Conservation (phyloP, 768 basidiomycete genomes). For the Leucocoprinus birnbaumii region DNA sequence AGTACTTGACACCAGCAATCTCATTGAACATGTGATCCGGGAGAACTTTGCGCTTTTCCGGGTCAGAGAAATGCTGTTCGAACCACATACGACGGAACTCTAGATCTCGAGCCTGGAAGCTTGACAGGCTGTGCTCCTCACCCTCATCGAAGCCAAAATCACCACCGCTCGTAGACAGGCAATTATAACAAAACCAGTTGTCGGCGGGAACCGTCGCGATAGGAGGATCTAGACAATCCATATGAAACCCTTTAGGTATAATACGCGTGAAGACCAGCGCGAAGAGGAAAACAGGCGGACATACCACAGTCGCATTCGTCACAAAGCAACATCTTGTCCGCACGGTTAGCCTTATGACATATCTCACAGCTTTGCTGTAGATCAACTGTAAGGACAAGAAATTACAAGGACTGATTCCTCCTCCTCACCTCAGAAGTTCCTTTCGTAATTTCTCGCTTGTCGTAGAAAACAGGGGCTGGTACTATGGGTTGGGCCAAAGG, state of each 20-base stretch:
- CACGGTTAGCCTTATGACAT: slow-evolving; percentile 85
- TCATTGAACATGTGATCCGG: slow-evolving; percentile 48
- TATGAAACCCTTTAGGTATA: slow-evolving; percentile 77
- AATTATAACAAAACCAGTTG: slow-evolving; percentile 94
- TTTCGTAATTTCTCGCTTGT: slow-evolving; percentile 40
- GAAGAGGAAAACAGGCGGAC: slow-evolving; percentile 9
- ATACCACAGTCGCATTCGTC: slow-evolving; percentile 46
- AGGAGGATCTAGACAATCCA: slow-evolving; percentile 94
- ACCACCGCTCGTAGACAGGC: slow-evolving; percentile 86
- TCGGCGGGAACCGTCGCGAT: slow-evolving; percentile 83
- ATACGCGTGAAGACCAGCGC: slow-evolving; percentile 9
- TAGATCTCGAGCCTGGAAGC: slow-evolving; percentile 87
- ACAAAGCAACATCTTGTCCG: slow-evolving; percentile 84
- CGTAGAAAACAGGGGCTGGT: slow-evolving; percentile 46
- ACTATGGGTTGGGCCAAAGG: slow-evolving; percentile 32
- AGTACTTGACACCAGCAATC: slow-evolving; percentile 62
- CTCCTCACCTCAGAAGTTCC: slow-evolving; percentile 55
- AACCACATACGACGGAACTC: slow-evolving; percentile 93
- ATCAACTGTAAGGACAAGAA: slow-evolving; percentile 21
- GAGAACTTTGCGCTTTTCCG: slow-evolving; percentile 34
- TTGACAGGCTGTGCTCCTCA: slow-evolving; percentile 89
- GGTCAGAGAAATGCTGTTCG: slow-evolving; percentile 49
- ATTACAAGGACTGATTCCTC: too few relatives aligned
- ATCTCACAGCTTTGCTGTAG: slow-evolving; percentile 86
- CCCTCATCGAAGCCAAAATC: slow-evolving; percentile 99